These are phyloP conservation scores for Russula dissimulans DNA, from an alignment of 768 basidiomycete species.

Conservation along the genomic window DNA sequence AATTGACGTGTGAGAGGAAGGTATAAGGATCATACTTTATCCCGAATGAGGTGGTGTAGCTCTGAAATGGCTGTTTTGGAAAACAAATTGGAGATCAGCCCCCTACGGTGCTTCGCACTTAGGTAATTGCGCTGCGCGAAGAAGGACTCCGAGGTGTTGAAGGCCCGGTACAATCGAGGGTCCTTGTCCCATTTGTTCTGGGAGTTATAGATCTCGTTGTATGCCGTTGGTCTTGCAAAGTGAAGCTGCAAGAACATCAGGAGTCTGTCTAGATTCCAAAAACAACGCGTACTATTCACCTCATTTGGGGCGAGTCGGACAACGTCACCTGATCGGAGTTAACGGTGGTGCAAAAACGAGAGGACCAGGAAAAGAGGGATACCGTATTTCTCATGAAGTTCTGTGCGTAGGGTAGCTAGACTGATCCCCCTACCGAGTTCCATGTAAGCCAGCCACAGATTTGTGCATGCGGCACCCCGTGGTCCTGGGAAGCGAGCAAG, in stretches of 20 bases:
- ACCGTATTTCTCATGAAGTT: slow-evolving; percentile 12
- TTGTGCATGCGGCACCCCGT: slow-evolving; percentile 12
- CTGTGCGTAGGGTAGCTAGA: slow-evolving; percentile 1
- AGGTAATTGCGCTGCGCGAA: slow-evolving; percentile 31
- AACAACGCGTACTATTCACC: not conserved
- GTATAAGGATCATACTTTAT: slow-evolving; percentile 21
- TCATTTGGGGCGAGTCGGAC: slow-evolving; percentile 12
- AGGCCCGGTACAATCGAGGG: slow-evolving; percentile 30
- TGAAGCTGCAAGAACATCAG: not conserved
- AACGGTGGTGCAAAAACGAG: not conserved
- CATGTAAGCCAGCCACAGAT: slow-evolving; percentile 13
- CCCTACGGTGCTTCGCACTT: slow-evolving; percentile 27
- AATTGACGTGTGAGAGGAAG: not conserved
- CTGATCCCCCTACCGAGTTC: slow-evolving; percentile 2
- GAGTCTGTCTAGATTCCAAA: not conserved
- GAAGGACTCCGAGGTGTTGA: slow-evolving; percentile 29
- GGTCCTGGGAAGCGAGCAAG: slow-evolving; percentile 13
- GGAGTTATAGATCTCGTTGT: slow-evolving; percentile 11
- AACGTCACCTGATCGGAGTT: slow-evolving; percentile 1
- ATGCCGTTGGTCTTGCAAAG: slow-evolving; percentile 3
- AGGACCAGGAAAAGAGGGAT: too few species aligned
- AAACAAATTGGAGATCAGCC: slow-evolving; percentile 30
- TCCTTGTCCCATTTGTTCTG: slow-evolving; percentile 32
- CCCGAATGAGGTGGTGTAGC: slow-evolving; percentile 30
- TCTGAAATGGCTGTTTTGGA: slow-evolving; percentile 31